These are phyloP conservation scores for Pistacia vera DNA, from an alignment of 345 rosid genomes.

Conservation along the genomic window DNA sequence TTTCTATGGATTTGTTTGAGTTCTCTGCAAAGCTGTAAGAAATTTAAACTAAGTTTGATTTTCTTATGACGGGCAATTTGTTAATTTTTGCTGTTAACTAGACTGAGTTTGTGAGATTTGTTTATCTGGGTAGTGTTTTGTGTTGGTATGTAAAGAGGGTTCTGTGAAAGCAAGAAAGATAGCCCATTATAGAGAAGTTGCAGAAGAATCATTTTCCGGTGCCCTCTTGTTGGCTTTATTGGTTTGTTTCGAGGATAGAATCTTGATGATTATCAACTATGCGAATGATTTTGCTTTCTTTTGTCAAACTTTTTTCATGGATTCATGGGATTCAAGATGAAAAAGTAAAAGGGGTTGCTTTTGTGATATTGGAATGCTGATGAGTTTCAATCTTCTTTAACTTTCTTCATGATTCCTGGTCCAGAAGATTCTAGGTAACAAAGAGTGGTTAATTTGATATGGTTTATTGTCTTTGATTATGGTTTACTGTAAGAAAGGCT, in stretches of 20 bases:
- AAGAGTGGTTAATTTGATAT: slow-evolving; percentile 7
- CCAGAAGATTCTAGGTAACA: slow-evolving; percentile 32
- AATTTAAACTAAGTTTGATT: neutral
- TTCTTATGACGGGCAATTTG: neutral
- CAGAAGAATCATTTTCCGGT: slow-evolving; percentile 21
- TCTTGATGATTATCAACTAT: slow-evolving; percentile 1
- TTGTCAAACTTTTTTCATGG: neutral
- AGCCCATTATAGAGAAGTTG: slow-evolving; percentile 11
- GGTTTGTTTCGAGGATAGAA: slow-evolving; percentile 17
- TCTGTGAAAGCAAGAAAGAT: neutral
- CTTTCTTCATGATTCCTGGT: slow-evolving; percentile 32
- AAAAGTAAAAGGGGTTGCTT: slow-evolving; percentile 8
- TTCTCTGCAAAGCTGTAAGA: neutral
- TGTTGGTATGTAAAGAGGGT: neutral
- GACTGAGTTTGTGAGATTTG: neutral
- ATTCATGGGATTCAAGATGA: slow-evolving; percentile 16
- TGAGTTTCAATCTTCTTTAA: slow-evolving; percentile 16
- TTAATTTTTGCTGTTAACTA: neutral
- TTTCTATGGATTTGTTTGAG: neutral
- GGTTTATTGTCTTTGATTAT: slow-evolving; percentile 18
- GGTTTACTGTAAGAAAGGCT: slow-evolving; percentile 16
- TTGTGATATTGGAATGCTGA: slow-evolving; percentile 21
- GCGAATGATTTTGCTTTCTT: slow-evolving; percentile 8
- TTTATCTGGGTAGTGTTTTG: slow-evolving; percentile 10
- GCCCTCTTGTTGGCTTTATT: slow-evolving; percentile 20